Evolutionary conservation across 805 yeast genomes (phyloP).

Genomic region (Wickerhamiella sergipiensis): DNA sequence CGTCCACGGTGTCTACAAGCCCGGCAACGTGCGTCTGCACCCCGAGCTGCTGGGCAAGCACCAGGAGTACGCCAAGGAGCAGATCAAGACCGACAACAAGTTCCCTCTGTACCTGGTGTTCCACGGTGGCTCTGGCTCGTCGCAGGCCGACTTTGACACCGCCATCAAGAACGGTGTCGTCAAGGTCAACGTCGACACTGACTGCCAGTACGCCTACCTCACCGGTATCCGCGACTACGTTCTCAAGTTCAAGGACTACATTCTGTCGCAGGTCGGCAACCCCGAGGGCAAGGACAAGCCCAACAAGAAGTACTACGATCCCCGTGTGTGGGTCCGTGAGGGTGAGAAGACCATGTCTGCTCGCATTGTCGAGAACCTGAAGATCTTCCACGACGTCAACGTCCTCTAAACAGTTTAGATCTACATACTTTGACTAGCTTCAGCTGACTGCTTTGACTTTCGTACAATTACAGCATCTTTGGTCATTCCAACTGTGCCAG

Average conservation of each 20-base stretch:
- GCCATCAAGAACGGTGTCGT: slow-evolving; percentile 93
- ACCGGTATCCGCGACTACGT: slow-evolving; percentile 95
- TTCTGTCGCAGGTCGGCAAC: slow-evolving; percentile 85
- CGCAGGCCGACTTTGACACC: slow-evolving; percentile 78
- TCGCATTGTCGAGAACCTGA: slow-evolving; percentile 75
- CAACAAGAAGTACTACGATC: slow-evolving; percentile 99
- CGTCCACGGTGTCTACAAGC: slow-evolving; percentile 99
- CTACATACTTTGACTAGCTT: neutral
- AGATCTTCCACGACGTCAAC: slow-evolving; percentile 48
- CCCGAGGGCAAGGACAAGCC: slow-evolving; percentile 99
- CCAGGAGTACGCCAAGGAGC: slow-evolving; percentile 73
- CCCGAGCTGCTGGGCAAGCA: slow-evolving; percentile 93
- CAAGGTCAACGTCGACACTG: slow-evolving; percentile 98
- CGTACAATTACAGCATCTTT: too few relatives aligned
- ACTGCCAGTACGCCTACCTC: slow-evolving; percentile 96
- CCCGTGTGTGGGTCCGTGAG: slow-evolving; percentile 99
- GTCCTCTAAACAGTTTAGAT: slow-evolving; percentile 13
- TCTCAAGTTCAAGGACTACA: slow-evolving; percentile 89
- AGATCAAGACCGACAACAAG: slow-evolving; percentile 36
- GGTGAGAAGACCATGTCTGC: slow-evolving; percentile 97
- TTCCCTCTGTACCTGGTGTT: slow-evolving; percentile 90
- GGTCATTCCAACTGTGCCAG: too few relatives aligned
- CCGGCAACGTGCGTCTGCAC: slow-evolving; percentile 89
- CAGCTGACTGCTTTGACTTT: neutral
- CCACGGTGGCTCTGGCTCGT: slow-evolving; percentile 99